Conservation (phyloP, 495 filamentous ascomycete species). For the Trichoderma gamsii region DNA sequence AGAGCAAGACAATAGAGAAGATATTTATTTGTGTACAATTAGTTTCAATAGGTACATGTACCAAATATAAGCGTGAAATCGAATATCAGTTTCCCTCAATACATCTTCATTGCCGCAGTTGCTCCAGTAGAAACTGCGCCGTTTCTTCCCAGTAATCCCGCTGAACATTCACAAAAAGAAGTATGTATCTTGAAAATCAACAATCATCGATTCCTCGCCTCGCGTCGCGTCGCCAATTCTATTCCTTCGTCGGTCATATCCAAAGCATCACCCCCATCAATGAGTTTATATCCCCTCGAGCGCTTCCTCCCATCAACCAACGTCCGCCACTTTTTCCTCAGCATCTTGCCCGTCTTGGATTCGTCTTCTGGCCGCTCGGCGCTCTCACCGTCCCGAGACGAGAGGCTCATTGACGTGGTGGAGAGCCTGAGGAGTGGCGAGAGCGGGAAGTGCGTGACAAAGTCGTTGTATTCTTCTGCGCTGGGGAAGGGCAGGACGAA, state of each 20-base stretch:
- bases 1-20: too few relatives aligned
- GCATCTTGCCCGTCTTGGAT: neutral
- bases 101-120: too few relatives aligned
- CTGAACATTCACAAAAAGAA: too few relatives aligned
- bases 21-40: too few relatives aligned
- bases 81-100: too few relatives aligned
- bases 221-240: too few relatives aligned
- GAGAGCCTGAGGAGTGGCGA: neutral
- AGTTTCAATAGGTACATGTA: too few relatives aligned
- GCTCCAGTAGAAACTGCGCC: too few relatives aligned
- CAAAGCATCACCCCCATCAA: neutral
- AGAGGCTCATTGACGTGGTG: neutral
- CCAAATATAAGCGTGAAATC: too few relatives aligned
- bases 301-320: neutral
- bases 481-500: neutral
- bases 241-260: neutral
- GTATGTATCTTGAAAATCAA: neutral
- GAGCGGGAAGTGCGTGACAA: neutral
- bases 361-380: neutral
- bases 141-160: too few relatives aligned
- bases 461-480: slow-evolving; percentile 4
- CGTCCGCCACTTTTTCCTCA: neutral
- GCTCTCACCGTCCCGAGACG: neutral
- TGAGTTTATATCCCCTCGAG: neutral
- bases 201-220: neutral